These are phyloP conservation scores for Neurospora pannonica DNA, from an alignment of 495 filamentous ascomycete genomes.

Conservation along the genomic window DNA sequence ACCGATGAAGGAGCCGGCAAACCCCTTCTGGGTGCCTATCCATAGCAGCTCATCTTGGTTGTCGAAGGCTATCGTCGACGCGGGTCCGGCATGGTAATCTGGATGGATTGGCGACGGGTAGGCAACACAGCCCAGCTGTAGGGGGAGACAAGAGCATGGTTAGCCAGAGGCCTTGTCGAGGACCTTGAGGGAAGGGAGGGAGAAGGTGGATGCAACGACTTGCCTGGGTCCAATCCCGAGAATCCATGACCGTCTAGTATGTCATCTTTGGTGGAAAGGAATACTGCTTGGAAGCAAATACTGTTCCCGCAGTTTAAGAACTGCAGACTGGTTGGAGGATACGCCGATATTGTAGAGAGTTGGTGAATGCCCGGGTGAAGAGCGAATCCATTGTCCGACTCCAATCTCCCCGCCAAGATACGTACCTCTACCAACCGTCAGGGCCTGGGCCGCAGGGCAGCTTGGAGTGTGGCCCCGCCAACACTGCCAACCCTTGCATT, in stretches of 20 bases:
- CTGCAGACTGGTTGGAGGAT: background rate
- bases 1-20: constrained; percentile 76
- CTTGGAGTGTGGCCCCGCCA: background rate
- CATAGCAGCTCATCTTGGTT: constrained; percentile 80
- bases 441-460: background rate
- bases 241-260: background rate
- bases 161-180: background rate
- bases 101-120: constrained; percentile 57
- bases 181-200: background rate
- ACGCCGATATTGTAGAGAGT: background rate
- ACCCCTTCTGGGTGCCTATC: constrained; percentile 74
- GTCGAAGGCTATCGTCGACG: constrained; percentile 76
- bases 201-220: background rate
- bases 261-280: background rate
- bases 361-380: background rate
- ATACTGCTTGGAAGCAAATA: background rate
- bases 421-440: background rate
- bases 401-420: background rate
- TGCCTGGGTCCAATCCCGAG: background rate
- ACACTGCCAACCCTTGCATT: background rate
- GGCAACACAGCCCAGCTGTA: constrained; percentile 60
- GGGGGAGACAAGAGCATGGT: background rate
- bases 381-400: background rate
- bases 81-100: constrained; percentile 48
- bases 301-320: background rate